Conservation (phyloP, 768 basidiomycete genomes). For the Psilocybe tampanensis region DNA sequence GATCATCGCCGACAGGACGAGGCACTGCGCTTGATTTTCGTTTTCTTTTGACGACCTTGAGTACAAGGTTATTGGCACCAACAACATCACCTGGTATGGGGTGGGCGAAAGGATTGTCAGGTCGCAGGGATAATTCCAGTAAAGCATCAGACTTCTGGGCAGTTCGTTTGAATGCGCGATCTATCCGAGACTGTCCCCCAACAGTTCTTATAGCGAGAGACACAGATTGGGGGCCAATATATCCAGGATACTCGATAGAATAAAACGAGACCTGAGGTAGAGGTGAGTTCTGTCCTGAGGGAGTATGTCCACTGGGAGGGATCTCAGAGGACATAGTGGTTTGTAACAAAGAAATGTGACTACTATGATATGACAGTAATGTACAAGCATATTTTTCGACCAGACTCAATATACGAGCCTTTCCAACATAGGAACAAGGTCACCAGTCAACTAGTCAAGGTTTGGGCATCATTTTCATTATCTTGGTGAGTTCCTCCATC, state of each 20-base stretch:
- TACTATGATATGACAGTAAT: neutral
- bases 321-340: conserved; percentile 12
- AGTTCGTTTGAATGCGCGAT: conserved; percentile 75
- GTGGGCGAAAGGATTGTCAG: conserved; percentile 78
- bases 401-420: too few relatives aligned
- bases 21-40: conserved; percentile 39
- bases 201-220: conserved; percentile 63
- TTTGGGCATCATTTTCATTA: neutral
- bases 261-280: conserved; percentile 67
- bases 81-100: conserved; percentile 83
- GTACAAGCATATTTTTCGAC: neutral
- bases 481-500: neutral
- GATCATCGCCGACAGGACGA: conserved; percentile 29
- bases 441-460: too few relatives aligned
- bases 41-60: conserved; percentile 81
- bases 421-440: too few relatives aligned
- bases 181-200: conserved; percentile 71
- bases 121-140: conserved; percentile 77
- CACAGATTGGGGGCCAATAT: conserved; percentile 65
- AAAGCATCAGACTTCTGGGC: conserved; percentile 62
- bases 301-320: conserved; percentile 10
- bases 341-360: neutral
- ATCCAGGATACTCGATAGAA: conserved; percentile 91
- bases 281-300: conserved; percentile 39
- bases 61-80: conserved; percentile 75